Conservation (phyloP, 2,329 filamentous ascomycete genomes). For the Colletotrichum incanum region DNA sequence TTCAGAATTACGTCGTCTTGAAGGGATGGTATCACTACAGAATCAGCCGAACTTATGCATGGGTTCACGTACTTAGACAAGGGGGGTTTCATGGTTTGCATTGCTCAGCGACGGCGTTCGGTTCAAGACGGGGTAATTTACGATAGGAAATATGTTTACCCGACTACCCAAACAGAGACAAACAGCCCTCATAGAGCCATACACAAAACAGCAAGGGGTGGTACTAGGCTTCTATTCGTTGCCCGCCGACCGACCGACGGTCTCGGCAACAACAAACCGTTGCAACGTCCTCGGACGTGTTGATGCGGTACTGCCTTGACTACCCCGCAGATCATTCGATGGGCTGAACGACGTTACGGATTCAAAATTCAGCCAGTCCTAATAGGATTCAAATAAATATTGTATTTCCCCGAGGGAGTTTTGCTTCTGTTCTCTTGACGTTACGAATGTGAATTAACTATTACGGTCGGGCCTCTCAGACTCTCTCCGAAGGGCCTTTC, state of each 20-base stretch:
- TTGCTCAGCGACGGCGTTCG: constrained; percentile 47
- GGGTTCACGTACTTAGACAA: constrained; percentile 12
- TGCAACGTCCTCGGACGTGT: constrained; percentile 28
- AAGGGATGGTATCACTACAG: not conserved
- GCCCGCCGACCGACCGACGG: constrained; percentile 7
- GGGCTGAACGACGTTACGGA: constrained; percentile 34
- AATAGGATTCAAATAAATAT: constrained; percentile 20
- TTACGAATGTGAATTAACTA: not conserved
- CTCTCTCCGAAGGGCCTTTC: not conserved
- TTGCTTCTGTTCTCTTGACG: not conserved
- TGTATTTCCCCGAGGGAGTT: not conserved
- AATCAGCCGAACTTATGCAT: constrained; percentile 5
- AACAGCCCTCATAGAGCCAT: constrained; percentile 20
- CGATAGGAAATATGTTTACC: constrained; percentile 11
- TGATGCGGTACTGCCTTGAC: constrained; percentile 28
- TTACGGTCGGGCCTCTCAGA: not conserved
- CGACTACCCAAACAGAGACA: constrained; percentile 2
- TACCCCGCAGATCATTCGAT: constrained; percentile 39
- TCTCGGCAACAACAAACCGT: constrained; percentile 8
- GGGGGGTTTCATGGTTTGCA: constrained; percentile 25
- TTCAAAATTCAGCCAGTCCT: constrained; percentile 18
- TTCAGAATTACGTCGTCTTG: constrained; percentile 31
- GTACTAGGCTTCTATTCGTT: constrained; percentile 4
- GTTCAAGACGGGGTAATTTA: constrained; percentile 38
- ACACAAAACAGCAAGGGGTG: constrained; percentile 7